These are phyloP conservation scores for Malassezia brasiliensis DNA, from an alignment of 1,284 basidiomycete genomes.

Conservation along the genomic window DNA sequence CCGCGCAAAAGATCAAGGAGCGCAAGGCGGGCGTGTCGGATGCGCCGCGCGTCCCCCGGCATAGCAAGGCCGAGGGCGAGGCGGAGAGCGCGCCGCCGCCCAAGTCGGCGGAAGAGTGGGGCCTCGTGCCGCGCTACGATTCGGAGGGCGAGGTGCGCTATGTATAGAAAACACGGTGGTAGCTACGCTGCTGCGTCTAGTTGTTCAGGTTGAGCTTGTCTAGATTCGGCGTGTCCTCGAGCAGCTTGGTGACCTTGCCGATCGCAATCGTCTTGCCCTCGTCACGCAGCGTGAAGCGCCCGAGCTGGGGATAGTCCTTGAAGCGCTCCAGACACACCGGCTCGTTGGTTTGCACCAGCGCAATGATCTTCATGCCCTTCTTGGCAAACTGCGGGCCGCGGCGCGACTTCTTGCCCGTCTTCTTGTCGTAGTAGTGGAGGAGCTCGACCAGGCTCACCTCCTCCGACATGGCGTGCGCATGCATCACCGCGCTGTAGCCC, in stretches of 20 bases:
- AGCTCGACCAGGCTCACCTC: constrained; percentile 37
- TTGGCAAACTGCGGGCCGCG: constrained; percentile 43
- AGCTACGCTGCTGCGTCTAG: background rate
- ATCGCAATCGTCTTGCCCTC: constrained; percentile 46
- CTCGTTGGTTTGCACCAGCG: constrained; percentile 40
- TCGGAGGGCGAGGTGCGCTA: constrained; percentile 10
- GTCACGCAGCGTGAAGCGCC: constrained; percentile 45
- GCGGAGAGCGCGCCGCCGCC: constrained; percentile 3
- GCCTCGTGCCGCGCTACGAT: constrained; percentile 15
- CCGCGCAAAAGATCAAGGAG: background rate
- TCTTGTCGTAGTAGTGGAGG: constrained; percentile 49
- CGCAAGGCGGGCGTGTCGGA: background rate
- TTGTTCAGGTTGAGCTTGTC: constrained; percentile 28
- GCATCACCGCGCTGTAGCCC: constrained; percentile 46
- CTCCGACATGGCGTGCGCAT: constrained; percentile 43
- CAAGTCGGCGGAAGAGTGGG: constrained; percentile 18
- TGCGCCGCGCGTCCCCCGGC: background rate
- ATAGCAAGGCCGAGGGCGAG: background rate
- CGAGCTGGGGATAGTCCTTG: constrained; percentile 46
- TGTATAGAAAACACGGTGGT: constrained; percentile 7
- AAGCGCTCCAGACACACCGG: constrained; percentile 44
- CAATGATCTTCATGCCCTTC: constrained; percentile 48
- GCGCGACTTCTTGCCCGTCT: constrained; percentile 47
- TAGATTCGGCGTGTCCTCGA: constrained; percentile 30
- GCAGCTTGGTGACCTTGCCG: constrained; percentile 45